Base-by-base conservation (phyloP, 352 stramenopile genomes). In the Saprolegnia diclina region DNA sequence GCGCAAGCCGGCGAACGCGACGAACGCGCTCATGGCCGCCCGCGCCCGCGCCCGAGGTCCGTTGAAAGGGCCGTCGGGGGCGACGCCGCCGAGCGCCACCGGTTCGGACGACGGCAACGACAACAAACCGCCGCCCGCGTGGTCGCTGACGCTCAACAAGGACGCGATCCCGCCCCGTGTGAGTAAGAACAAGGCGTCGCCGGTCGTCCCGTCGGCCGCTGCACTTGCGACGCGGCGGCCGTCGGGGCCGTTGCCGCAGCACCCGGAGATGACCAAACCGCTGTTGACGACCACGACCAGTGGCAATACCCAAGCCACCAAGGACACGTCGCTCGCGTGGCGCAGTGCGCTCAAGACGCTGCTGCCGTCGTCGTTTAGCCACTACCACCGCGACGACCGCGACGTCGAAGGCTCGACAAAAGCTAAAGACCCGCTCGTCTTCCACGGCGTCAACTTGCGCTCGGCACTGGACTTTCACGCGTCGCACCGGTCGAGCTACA, bases 401-500 rank as follows among this genome's bases (percentile, higher is more conserved):
- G 52, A 59, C 13, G 42, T 62, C 46, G 50, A 69, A 62, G 42
- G 22, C n/a, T 52, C 54, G 26, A 59, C 52, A 3, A 69, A 69
- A 53, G 63, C 63, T 6, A 69, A 26, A 5, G 63, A 69, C 24
- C 63, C 63, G n/a, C 46, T 69, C 26, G 26, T 42, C n/a, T 69
- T 61, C n/a, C 63, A 69, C 40, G 63, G 63, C 13, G 42, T 56
- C 4, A 69, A 69, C 14, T 29, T 69, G 13, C 63, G 63, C 11
- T 69, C 45, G 37, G 63, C 63, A 4, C 40, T 69, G 4, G 63
- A 69, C 63, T 69, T 69, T 62, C 63, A 69, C 50, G 63, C 62
- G n/a, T 24, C 45, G 35, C 22, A 69, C 38, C 63, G 63, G 19
- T 61, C 46, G 42, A 14, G 21, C 19, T 69, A 69, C 53, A 69